Conservation (phyloP, 2,329 filamentous ascomycete genomes). For the Ophiostoma quercus region DNA sequence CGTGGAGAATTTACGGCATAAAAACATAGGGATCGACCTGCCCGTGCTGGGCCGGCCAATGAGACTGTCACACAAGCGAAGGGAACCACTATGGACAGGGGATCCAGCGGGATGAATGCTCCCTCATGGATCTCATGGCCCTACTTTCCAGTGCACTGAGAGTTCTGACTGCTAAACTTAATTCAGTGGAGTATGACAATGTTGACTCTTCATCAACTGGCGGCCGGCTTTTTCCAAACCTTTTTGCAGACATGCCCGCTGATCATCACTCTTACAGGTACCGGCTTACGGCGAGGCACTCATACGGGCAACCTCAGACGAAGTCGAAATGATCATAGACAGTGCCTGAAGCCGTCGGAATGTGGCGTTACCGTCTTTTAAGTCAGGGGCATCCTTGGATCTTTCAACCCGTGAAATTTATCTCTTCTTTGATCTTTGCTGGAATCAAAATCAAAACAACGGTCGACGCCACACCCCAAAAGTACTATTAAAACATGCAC, state of each 20-base stretch:
- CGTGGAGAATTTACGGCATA: constrained; percentile 4
- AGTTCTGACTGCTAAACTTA: constrained; percentile 17
- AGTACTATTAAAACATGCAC: not conserved
- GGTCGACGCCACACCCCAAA: not conserved
- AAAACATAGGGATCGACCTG: not conserved
- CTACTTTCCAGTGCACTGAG: no score
- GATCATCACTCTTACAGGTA: constrained; percentile 5
- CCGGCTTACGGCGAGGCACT: constrained; percentile 4
- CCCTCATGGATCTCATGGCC: no score
- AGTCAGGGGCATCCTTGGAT: not conserved
- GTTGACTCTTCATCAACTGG: not conserved
- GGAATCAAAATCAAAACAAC: not conserved
- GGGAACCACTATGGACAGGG: not conserved
- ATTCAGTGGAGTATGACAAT: constrained; percentile 22
- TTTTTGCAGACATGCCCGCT: constrained; percentile 1
- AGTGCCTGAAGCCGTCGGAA: not conserved
- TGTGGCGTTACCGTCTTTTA: not conserved
- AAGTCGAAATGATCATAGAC: not conserved
- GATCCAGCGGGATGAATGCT: not conserved
- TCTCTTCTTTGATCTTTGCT: not conserved
- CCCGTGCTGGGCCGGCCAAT: constrained; percentile 17
- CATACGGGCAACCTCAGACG: not conserved
- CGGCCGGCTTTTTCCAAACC: constrained; percentile 2
- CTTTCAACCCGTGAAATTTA: no score
- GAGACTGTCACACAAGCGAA: constrained; percentile 15